Evolutionary conservation across 495 filamentous ascomycete species (phyloP).

Genomic region (Penicillium fimorum): DNA sequence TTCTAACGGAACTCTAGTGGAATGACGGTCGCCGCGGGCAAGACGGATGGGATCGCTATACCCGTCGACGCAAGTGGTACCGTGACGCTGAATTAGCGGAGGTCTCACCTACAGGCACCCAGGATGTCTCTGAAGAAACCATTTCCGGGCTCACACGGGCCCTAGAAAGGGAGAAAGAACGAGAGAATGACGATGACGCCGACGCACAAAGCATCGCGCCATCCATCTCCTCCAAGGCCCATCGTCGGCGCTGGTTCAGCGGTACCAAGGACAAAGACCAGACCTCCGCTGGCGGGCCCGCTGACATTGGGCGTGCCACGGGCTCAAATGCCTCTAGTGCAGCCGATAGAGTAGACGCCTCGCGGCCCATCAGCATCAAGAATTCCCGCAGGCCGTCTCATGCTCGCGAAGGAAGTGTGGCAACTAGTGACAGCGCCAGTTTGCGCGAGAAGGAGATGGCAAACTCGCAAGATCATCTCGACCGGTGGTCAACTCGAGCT

Average conservation of each 20-base stretch:
- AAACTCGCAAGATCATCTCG: slow-evolving; percentile 48
- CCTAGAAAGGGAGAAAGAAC: slow-evolving; percentile 27
- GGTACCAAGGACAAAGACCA: slow-evolving; percentile 36
- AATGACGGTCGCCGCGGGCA: slow-evolving; percentile 82
- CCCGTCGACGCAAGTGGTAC: slow-evolving; percentile 90
- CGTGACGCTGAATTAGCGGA: slow-evolving; percentile 95
- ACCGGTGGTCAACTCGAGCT: slow-evolving; percentile 44
- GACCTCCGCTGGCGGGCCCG: slow-evolving; percentile 26
- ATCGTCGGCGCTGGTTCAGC: slow-evolving; percentile 46
- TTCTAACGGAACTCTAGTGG: slow-evolving; percentile 58
- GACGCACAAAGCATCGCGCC: slow-evolving; percentile 34
- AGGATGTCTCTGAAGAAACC: slow-evolving; percentile 26
- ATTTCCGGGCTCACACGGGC: slow-evolving; percentile 35
- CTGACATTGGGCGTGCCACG: slow-evolving; percentile 20
- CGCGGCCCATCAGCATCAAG: slow-evolving; percentile 39
- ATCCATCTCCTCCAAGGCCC: slow-evolving; percentile 34
- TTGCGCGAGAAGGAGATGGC: slow-evolving; percentile 49
- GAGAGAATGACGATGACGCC: slow-evolving; percentile 23
- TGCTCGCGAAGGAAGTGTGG: slow-evolving; percentile 33
- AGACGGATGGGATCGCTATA: slow-evolving; percentile 95
- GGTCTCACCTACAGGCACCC: slow-evolving; percentile 41
- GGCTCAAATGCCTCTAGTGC: slow-evolving; percentile 15
- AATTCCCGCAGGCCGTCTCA: slow-evolving; percentile 29
- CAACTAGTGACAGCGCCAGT: slow-evolving; percentile 43
- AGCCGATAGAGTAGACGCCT: slow-evolving; percentile 21